Percentiles rank a stretch among this genome's conserved stretches.
Evolutionary conservation across 2,329 filamentous ascomycete species (phyloP).

Genomic region (Aureobasidium lini): DNA sequence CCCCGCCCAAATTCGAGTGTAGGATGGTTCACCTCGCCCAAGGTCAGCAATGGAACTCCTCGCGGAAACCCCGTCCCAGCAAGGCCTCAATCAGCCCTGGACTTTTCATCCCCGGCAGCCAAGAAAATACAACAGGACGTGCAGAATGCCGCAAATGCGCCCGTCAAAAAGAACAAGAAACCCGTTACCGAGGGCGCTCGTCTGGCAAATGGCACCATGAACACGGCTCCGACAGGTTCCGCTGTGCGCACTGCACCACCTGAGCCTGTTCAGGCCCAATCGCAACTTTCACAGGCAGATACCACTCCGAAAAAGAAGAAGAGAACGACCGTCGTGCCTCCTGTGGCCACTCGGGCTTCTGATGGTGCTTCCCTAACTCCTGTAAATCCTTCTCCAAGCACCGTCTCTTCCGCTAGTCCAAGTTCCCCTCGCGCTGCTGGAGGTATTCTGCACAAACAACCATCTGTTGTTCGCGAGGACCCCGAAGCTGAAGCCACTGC

Average conservation of each 20-base stretch:
- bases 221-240: conserved; percentile 42
- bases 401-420: conserved; percentile 17
- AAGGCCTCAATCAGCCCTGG: conserved; percentile 25
- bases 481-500: conserved; percentile 24
- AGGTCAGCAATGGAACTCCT: conserved; percentile 15
- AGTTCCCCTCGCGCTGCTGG: conserved; percentile 17
- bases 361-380: conserved; percentile 21
- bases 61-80: conserved; percentile 22
- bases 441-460: conserved; percentile 24
- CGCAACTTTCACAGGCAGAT: background rate
- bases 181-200: conserved; percentile 32
- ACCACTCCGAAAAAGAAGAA: conserved; percentile 14
- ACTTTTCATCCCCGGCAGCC: conserved; percentile 19
- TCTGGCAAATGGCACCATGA: conserved; percentile 46
- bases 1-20: conserved; percentile 8
- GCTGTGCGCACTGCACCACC: conserved; percentile 27
- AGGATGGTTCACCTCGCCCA: conserved; percentile 35
- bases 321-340: conserved; percentile 12
- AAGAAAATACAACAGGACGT: conserved; percentile 26
- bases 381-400: conserved; percentile 24
- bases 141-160: conserved; percentile 30
- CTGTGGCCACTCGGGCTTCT: conserved; percentile 18
- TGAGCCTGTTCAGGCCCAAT: background rate
- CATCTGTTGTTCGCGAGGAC: conserved; percentile 28
- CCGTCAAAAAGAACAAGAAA: conserved; percentile 37